A percentile compares a stretch with the other conserved stretches of the same genome.
These are phyloP conservation scores for Tulasnella sp. DNA, from an alignment of 768 basidiomycete genomes.

Conservation along the genomic window DNA sequence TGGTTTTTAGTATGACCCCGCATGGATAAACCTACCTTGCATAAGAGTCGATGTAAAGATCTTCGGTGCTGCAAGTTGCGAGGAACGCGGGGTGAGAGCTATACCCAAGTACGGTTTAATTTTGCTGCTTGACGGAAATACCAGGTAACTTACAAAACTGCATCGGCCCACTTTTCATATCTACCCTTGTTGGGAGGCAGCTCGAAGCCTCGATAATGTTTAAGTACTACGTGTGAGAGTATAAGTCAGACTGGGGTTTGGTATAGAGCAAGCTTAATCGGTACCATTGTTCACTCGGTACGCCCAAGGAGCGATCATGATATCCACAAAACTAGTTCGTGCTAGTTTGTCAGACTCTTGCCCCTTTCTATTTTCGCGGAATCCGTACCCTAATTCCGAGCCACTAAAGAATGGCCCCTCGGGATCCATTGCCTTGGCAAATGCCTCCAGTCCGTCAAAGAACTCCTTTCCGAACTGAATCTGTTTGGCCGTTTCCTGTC, in stretches of 20 bases:
- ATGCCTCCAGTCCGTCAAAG: conserved; percentile 35
- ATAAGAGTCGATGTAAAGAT: conserved; percentile 42
- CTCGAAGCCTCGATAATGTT: conserved; percentile 56
- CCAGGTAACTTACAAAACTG: conserved; percentile 32
- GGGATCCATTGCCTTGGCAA: conserved; percentile 41
- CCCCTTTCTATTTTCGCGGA: not conserved
- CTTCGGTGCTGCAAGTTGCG: conserved; percentile 53
- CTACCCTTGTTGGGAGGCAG: conserved; percentile 31
- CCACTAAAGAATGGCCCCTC: conserved; percentile 6
- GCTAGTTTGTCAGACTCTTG: not conserved
- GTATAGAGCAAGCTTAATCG: not conserved
- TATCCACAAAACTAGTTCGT: conserved; percentile 42
- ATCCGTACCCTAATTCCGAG: not conserved
- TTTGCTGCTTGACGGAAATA: not conserved
- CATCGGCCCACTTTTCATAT: conserved; percentile 41
- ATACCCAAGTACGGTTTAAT: not conserved
- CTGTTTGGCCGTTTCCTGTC: conserved; percentile 43
- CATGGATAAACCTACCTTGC: conserved; percentile 37
- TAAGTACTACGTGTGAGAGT: conserved; percentile 30
- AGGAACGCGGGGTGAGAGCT: conserved; percentile 47
- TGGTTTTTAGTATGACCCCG: not conserved
- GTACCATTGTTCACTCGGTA: conserved; percentile 13
- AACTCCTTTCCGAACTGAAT: conserved; percentile 43
- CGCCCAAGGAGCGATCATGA: conserved; percentile 62
- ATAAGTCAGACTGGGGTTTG: not conserved